phyloP scores from a whole-genome alignment of 768 basidiomycete genomes.

The Leucocoprinus sp. region DNA sequence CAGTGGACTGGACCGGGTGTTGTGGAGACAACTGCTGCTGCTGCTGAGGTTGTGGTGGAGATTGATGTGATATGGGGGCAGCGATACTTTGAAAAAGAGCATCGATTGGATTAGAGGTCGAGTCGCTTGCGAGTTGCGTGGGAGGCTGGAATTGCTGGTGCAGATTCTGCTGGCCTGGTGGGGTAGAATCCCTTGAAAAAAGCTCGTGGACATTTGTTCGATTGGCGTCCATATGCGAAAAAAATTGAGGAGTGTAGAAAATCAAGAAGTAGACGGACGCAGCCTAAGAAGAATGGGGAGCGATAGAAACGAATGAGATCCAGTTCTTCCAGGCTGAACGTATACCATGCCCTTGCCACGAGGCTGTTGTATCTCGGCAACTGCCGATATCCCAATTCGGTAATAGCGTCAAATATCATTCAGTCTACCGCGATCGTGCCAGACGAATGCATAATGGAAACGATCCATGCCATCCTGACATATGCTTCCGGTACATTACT shows the following conservation, averaged over 20 bases:
- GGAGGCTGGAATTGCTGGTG: slow-evolving; percentile 12
- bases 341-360: slow-evolving; percentile 37
- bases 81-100: slow-evolving; percentile 56
- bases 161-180: slow-evolving; percentile 28
- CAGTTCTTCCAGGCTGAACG: slow-evolving; percentile 14
- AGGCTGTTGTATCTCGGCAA: slow-evolving; percentile 29
- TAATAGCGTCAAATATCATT: slow-evolving; percentile 3
- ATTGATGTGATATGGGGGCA: slow-evolving; percentile 29
- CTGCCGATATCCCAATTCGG: slow-evolving; percentile 16
- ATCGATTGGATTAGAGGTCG: slow-evolving; percentile 56
- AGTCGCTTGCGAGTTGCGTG: slow-evolving; percentile 31
- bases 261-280: neutral
- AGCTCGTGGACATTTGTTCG: slow-evolving; percentile 39
- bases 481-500: too few species aligned
- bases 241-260: slow-evolving; percentile 5
- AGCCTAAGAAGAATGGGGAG: neutral
- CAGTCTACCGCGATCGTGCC: slow-evolving; percentile 42
- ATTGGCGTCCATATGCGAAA: slow-evolving; percentile 20
- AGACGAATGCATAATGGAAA: slow-evolving; percentile 22
- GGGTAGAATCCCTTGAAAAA: slow-evolving; percentile 48
- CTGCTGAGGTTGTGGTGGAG: slow-evolving; percentile 11
- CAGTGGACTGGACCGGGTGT: slow-evolving; percentile 12
- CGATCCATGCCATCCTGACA: too few species aligned
- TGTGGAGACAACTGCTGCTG: slow-evolving; percentile 19
- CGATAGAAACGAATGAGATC: slow-evolving; percentile 11